Percentiles rank a stretch among this genome's conserved stretches.
Evolutionary conservation across 2,329 filamentous ascomycete genomes (phyloP).

Genomic region (Cercospora sp.): DNA sequence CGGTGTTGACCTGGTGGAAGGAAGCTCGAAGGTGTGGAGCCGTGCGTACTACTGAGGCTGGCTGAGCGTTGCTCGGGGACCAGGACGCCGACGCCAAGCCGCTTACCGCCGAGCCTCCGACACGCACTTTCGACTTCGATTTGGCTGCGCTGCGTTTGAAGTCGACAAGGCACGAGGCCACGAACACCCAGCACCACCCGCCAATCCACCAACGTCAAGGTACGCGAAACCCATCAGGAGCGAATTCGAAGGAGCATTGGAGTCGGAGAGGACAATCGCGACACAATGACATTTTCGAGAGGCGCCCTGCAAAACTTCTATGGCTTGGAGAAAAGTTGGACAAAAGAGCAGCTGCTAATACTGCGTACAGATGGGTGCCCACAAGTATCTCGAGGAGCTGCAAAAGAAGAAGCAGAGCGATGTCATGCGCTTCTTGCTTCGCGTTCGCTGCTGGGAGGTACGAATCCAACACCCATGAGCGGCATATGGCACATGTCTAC

Average conservation of each 20-base stretch:
- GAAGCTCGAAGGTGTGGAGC: neutral
- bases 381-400: conserved; percentile 99
- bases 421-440: conserved; percentile 99
- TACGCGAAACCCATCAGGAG: conserved; percentile 22
- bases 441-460: conserved; percentile 99
- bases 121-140: conserved; percentile 9
- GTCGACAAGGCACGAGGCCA: conserved; percentile 23
- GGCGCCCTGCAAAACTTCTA: conserved; percentile 6
- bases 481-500: conserved; percentile 32
- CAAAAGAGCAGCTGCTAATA: conserved; percentile 24
- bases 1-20: neutral
- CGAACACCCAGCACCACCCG: conserved; percentile 21
- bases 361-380: conserved; percentile 81
- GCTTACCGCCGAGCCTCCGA: conserved; percentile 6
- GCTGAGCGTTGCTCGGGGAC: neutral
- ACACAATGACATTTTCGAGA: conserved; percentile 2
- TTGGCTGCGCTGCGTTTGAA: conserved; percentile 6
- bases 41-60: neutral
- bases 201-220: conserved; percentile 31
- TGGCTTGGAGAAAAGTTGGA: conserved; percentile 2
- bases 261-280: conserved; percentile 2
- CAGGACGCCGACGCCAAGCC: neutral
- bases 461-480: conserved; percentile 40
- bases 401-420: conserved; percentile 99
- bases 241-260: conserved; percentile 10